Conservation (phyloP, 1,284 basidiomycete genomes). For the Papiliotrema laurentii region DNA sequence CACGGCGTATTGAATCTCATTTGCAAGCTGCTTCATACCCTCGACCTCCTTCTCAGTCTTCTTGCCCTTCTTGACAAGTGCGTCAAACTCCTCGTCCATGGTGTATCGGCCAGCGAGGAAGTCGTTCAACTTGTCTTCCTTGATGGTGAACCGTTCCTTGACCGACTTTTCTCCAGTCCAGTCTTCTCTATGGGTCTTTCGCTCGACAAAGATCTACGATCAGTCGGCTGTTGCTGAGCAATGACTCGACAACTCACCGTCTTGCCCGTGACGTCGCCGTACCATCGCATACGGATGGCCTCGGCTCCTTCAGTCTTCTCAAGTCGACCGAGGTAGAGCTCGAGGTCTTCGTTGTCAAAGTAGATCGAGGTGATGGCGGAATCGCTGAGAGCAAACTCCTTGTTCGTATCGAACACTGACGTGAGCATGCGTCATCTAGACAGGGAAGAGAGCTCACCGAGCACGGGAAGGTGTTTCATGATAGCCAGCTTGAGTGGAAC, state of each 20-base stretch:
- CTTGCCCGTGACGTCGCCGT: slow-evolving; percentile 82
- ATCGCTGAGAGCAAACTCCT: slow-evolving; percentile 86
- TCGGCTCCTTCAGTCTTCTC: slow-evolving; percentile 99
- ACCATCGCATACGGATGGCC: slow-evolving; percentile 94
- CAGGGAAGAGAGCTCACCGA: slow-evolving; percentile 56
- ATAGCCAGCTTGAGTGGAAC: slow-evolving; percentile 95
- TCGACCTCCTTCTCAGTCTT: slow-evolving; percentile 92
- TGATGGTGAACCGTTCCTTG: slow-evolving; percentile 95
- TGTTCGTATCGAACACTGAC: slow-evolving; percentile 89
- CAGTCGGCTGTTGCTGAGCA: not conserved
- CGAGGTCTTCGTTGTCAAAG: slow-evolving; percentile 86
- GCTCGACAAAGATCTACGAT: slow-evolving; percentile 87
- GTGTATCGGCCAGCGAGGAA: slow-evolving; percentile 87
- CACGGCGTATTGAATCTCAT: slow-evolving; percentile 90
- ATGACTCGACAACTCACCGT: slow-evolving; percentile 62
- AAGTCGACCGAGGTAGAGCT: slow-evolving; percentile 93
- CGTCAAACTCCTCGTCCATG: slow-evolving; percentile 91
- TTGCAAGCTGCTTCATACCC: slow-evolving; percentile 91
- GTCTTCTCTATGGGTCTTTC: slow-evolving; percentile 97
- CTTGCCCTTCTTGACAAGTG: slow-evolving; percentile 83
- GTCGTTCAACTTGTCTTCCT: slow-evolving; percentile 90
- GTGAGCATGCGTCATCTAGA: not conserved
- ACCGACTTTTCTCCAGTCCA: slow-evolving; percentile 99
- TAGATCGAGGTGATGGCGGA: slow-evolving; percentile 60
- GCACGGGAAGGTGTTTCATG: slow-evolving; percentile 83